Percentiles rank a stretch among this genome's conserved stretches.
Evolutionary conservation across 2,329 filamentous ascomycete species (phyloP).

Genomic region (Cercospora beticola): DNA sequence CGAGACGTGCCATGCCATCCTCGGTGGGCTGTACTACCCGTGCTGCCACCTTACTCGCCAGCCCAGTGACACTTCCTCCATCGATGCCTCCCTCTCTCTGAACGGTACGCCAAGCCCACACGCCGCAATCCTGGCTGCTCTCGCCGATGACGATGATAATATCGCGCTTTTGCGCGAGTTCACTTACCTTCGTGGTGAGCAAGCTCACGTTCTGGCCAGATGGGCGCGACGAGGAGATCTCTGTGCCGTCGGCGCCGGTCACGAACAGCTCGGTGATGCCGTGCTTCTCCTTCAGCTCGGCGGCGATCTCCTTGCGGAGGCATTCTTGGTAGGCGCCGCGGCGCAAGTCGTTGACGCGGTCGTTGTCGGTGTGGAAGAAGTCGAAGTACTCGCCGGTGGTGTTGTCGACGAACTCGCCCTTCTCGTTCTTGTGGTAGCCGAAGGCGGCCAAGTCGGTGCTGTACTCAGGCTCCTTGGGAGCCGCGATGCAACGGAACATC

Average conservation of each 20-base stretch:
- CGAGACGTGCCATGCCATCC: background rate
- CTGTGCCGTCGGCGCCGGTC: slow-evolving; percentile 14
- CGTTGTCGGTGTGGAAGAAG: slow-evolving; percentile 70
- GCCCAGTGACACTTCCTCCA: slow-evolving; percentile 66
- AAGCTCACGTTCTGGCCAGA: slow-evolving; percentile 66
- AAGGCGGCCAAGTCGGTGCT: slow-evolving; percentile 65
- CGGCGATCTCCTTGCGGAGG: slow-evolving; percentile 30
- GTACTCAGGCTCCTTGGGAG: slow-evolving; percentile 70
- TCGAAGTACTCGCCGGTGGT: slow-evolving; percentile 67
- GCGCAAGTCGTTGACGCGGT: slow-evolving; percentile 74
- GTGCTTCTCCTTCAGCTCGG: slow-evolving; percentile 18
- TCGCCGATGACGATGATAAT: slow-evolving; percentile 76
- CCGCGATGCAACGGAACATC: slow-evolving; percentile 72
- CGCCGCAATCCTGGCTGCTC: slow-evolving; percentile 66
- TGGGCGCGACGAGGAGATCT: slow-evolving; percentile 19
- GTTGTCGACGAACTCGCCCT: slow-evolving; percentile 26
- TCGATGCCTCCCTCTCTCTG: slow-evolving; percentile 65
- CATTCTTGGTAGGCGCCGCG: slow-evolving; percentile 62
- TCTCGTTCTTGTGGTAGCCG: slow-evolving; percentile 55
- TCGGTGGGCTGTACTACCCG: background rate
- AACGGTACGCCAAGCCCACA: slow-evolving; percentile 69
- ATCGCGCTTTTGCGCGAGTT: slow-evolving; percentile 55
- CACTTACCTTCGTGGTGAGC: slow-evolving; percentile 54
- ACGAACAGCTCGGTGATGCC: slow-evolving; percentile 33
- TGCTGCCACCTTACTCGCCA: slow-evolving; percentile 52